Conservation (phyloP, 768 basidiomycete species). For the Fistulinella prunicolor region DNA sequence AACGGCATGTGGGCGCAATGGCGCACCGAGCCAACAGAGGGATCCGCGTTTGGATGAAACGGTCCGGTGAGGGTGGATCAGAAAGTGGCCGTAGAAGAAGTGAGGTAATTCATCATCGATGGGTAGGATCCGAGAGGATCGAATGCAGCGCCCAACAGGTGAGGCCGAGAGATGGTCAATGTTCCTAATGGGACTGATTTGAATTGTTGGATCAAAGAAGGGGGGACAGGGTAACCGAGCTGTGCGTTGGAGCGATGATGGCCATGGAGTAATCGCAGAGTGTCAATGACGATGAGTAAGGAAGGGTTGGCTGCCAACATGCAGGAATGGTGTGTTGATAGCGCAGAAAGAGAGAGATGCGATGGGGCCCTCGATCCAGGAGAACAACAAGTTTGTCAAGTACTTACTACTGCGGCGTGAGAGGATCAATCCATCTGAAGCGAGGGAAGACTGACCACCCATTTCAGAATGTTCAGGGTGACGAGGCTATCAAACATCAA, state of each 20-base stretch:
- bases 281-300: background rate
- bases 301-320: constrained; percentile 14
- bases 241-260: background rate
- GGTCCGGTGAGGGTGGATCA: constrained; percentile 1
- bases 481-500: too few species aligned
- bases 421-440: constrained; percentile 7
- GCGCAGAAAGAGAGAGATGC: constrained; percentile 8
- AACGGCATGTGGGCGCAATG: constrained; percentile 15
- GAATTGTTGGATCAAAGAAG: too few species aligned
- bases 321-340: constrained; percentile 22
- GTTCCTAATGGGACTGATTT: too few species aligned
- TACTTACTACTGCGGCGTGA: constrained; percentile 10
- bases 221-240: background rate
- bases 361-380: too few species aligned
- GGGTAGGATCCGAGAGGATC: background rate
- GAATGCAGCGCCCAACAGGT: background rate
- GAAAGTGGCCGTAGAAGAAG: background rate
- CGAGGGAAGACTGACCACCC: constrained; percentile 7
- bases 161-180: background rate
- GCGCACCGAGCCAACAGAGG: constrained; percentile 3
- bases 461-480: too few species aligned
- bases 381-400: too few species aligned
- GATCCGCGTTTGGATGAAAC: constrained; percentile 1
- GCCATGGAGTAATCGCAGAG: background rate
- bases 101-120: constrained; percentile 5